Base-by-base conservation (phyloP, 768 basidiomycete species). In the Tremella fuciformis region DNA sequence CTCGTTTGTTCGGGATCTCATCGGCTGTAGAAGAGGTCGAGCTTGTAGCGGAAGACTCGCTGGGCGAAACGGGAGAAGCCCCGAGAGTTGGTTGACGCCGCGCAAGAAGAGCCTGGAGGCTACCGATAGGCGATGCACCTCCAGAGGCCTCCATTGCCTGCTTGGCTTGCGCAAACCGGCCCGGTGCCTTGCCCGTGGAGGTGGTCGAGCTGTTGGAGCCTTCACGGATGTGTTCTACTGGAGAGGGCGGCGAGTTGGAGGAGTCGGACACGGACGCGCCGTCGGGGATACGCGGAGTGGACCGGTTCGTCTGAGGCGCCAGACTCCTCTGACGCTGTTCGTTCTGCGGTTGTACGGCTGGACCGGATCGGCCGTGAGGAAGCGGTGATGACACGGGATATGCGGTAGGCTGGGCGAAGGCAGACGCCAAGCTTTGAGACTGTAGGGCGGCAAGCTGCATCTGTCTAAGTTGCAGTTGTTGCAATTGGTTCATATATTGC, bases 121-220 rank as follows among this genome's bases (percentile, higher is more conserved):
- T 49, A 38, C 57, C 57, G 22, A 58, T 34, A 13, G 57, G 57
- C 26, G 19, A 50, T n/a, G 22, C 22, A 46, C 42, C 42, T 46
- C 42, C 42, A 16, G 57, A 51, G 6, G 64, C 60, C 8, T 51
- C 62, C 58, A 63, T 63, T 18, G 46, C 62, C 44, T 67, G 59
- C 24, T 62, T 56, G 18, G 65, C 65, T 37, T 67, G 65, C 3
- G 61, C 52, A 50, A 67, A 67, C 21, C 65, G 52, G 4, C 65
- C 65, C n/a, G 54, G 44, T 8, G 42, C 42, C n/a, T 22, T n/a
- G 22, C n/a, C n/a, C 7, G n/a, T n/a, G 16, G 42, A 46, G n/a
- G n/a, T 22, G 6, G 42, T 46, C 22, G 42, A 18, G 42, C n/a
- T 22, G 29, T 34, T 34, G 29, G 29, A 34, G 4, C 29, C 29